phyloP scores from a whole-genome alignment of 2,329 filamentous ascomycete genomes.

The Colletotrichum navitas region DNA sequence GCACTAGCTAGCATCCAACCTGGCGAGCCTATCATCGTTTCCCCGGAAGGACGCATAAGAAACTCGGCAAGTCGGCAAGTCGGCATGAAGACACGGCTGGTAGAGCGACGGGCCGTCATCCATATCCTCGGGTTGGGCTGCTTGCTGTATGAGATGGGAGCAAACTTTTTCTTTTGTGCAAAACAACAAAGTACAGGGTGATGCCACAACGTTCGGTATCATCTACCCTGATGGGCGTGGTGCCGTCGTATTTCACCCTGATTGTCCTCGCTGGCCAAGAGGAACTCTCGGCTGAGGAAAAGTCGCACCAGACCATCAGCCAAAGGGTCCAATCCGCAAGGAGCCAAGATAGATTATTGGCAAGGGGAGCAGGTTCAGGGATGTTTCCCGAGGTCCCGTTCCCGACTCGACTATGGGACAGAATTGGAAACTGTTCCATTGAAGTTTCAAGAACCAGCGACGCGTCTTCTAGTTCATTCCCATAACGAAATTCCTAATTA shows the following conservation, averaged over 20 bases:
- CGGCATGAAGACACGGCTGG: slow-evolving; percentile 23
- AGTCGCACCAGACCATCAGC: slow-evolving; percentile 33
- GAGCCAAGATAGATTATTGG: slow-evolving; percentile 29
- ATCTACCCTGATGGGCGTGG: slow-evolving; percentile 11
- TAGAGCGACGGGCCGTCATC: slow-evolving; percentile 8
- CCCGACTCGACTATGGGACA: slow-evolving; percentile 31
- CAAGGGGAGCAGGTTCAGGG: slow-evolving; percentile 31
- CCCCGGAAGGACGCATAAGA: slow-evolving; percentile 8
- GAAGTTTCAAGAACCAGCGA: slow-evolving; percentile 40
- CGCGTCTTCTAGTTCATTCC: slow-evolving; percentile 15
- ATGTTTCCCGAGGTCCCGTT: slow-evolving; percentile 31
- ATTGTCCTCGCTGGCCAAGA: slow-evolving; percentile 12
- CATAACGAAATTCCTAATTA: slow-evolving; percentile 1
- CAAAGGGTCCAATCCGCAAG: slow-evolving; percentile 24
- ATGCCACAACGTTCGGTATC: slow-evolving; percentile 4
- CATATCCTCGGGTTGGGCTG: slow-evolving; percentile 24
- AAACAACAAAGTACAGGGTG: not conserved
- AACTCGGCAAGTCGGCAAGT: slow-evolving; percentile 21
- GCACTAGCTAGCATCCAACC: not conserved
- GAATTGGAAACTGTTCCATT: slow-evolving; percentile 41
- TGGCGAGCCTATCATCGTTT: slow-evolving; percentile 13
- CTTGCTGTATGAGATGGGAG: slow-evolving; percentile 21
- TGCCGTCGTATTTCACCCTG: slow-evolving; percentile 8
- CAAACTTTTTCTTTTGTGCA: slow-evolving; percentile 11
- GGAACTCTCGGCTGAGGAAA: slow-evolving; percentile 29